These are phyloP conservation scores for Chaetomium sp. DNA, from an alignment of 2,329 filamentous ascomycete species.

Conservation along the genomic window DNA sequence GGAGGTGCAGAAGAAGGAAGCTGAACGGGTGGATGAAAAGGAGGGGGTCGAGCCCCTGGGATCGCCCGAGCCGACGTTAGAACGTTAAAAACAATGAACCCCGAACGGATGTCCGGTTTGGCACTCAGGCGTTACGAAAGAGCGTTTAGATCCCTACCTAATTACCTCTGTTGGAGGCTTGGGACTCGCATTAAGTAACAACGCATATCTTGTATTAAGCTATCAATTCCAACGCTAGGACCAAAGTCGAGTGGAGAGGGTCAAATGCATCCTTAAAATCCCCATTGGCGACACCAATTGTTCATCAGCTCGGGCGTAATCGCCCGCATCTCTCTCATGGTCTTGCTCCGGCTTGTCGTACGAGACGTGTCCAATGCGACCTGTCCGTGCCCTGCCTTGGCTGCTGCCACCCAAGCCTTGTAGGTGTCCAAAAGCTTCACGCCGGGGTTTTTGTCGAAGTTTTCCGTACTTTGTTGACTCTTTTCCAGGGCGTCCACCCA, in stretches of 20 bases:
- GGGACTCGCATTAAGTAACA: too few species aligned
- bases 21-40: constrained; percentile 5
- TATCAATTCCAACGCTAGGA: too few species aligned
- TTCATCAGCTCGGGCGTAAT: constrained; percentile 40
- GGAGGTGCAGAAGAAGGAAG: constrained; percentile 18
- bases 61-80: background rate
- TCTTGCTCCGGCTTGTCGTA: constrained; percentile 35
- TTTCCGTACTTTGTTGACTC: constrained; percentile 32
- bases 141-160: too few species aligned
- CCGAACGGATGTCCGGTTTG: too few species aligned
- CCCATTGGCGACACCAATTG: constrained; percentile 45
- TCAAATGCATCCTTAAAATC: constrained; percentile 8
- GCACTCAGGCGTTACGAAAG: too few species aligned
- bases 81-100: too few species aligned
- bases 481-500: constrained; percentile 42
- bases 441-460: constrained; percentile 40
- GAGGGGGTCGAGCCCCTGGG: constrained; percentile 5
- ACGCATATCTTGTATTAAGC: too few species aligned
- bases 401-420: constrained; percentile 26
- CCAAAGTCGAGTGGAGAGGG: background rate
- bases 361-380: constrained; percentile 35
- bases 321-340: constrained; percentile 35
- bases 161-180: too few species aligned
- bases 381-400: constrained; percentile 22
- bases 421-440: constrained; percentile 49